Evolutionary conservation across 2,329 filamentous ascomycete species (phyloP).

Genomic region (Ophiostoma ips): DNA sequence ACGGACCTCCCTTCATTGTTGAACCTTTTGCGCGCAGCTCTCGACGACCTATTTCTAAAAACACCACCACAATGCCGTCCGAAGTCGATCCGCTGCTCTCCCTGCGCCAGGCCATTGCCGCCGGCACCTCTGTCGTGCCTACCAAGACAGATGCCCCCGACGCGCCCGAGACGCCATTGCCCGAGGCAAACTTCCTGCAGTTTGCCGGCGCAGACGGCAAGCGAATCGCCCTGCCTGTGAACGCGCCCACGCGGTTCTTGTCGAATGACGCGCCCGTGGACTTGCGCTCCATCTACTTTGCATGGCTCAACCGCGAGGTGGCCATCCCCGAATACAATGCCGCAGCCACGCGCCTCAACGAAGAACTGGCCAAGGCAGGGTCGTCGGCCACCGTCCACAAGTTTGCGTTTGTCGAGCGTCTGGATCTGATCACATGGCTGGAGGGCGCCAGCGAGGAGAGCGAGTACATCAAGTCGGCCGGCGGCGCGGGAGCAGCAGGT

Average conservation of each 20-base stretch:
- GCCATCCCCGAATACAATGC: conserved; percentile 85
- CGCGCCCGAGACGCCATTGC: conserved; percentile 48
- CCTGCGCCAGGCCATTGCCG: conserved; percentile 69
- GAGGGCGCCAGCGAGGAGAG: conserved; percentile 80
- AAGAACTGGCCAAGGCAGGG: conserved; percentile 48
- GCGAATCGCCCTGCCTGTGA: conserved; percentile 49
- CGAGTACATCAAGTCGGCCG: conserved; percentile 70
- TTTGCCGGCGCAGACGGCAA: conserved; percentile 43
- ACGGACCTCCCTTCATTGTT: background rate
- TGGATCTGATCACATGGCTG: conserved; percentile 88
- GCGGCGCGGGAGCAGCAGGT: conserved; percentile 17
- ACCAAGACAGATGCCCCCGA: conserved; percentile 55
- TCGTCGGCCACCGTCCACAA: conserved; percentile 60
- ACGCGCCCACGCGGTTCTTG: conserved; percentile 69
- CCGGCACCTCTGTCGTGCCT: conserved; percentile 54
- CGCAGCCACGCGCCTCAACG: conserved; percentile 66
- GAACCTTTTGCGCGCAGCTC: background rate
- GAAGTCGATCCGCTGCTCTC: conserved; percentile 60
- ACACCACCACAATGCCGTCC: background rate
- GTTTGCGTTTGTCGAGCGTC: conserved; percentile 76
- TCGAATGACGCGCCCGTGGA: conserved; percentile 64
- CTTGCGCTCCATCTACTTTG: conserved; percentile 89
- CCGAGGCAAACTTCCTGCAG: conserved; percentile 63
- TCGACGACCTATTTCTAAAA: too few relatives aligned
- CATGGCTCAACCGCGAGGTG: conserved; percentile 85